Percentiles rank a stretch among this genome's conserved stretches.
These are phyloP conservation scores for Penicillium brevicompactum DNA, from an alignment of 2,329 filamentous ascomycete genomes.

Conservation along the genomic window DNA sequence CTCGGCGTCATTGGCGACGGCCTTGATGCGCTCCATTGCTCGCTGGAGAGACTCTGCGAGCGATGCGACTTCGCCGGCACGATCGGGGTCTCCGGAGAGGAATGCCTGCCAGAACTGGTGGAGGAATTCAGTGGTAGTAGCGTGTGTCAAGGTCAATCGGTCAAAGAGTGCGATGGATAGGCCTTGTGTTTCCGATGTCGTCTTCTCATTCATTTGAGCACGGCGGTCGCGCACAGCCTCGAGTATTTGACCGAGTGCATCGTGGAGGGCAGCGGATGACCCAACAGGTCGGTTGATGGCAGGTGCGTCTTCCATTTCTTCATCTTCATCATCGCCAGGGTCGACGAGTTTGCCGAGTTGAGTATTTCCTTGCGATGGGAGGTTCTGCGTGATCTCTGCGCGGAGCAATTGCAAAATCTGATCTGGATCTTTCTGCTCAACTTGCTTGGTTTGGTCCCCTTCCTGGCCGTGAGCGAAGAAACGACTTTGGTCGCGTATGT, in stretches of 20 bases:
- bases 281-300: slow-evolving; percentile 57
- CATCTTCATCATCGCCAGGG: slow-evolving; percentile 59
- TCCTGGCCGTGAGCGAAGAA: slow-evolving; percentile 67
- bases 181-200: slow-evolving; percentile 45
- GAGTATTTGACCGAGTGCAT: slow-evolving; percentile 59
- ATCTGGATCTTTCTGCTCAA: slow-evolving; percentile 69
- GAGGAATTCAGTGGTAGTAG: slow-evolving; percentile 93
- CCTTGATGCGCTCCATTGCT: slow-evolving; percentile 75
- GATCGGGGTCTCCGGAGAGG: slow-evolving; percentile 80
- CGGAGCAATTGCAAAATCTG: slow-evolving; percentile 68
- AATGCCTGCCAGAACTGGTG: slow-evolving; percentile 96
- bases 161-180: slow-evolving; percentile 59
- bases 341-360: slow-evolving; percentile 65
- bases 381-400: slow-evolving; percentile 55
- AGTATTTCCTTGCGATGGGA: slow-evolving; percentile 61
- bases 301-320: slow-evolving; percentile 51
- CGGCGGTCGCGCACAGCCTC: slow-evolving; percentile 61
- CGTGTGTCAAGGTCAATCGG: slow-evolving; percentile 74
- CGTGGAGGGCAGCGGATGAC: slow-evolving; percentile 66
- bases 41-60: slow-evolving; percentile 79
- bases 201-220: slow-evolving; percentile 41
- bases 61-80: slow-evolving; percentile 77
- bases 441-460: slow-evolving; percentile 56
- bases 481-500: slow-evolving; percentile 81
- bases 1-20: slow-evolving; percentile 80